Evolutionary conservation across 2,329 filamentous ascomycete species (phyloP).

Genomic region (Epichloe gansuensis): DNA sequence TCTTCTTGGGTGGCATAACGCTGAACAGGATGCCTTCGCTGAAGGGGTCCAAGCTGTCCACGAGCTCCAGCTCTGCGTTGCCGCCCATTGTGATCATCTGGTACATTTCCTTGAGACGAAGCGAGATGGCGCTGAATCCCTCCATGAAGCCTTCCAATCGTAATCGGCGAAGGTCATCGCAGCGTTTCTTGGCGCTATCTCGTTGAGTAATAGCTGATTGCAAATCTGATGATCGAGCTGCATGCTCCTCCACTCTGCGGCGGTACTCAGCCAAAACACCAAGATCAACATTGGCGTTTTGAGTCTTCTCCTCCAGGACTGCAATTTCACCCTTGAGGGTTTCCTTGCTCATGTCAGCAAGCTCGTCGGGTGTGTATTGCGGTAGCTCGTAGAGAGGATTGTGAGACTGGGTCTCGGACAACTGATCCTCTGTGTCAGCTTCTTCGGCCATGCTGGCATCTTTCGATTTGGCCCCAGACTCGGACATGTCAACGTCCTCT

Average conservation of each 20-base stretch:
- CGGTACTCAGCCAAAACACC: conserved; percentile 82
- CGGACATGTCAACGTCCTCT: conserved; percentile 22
- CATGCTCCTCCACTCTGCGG: conserved; percentile 71
- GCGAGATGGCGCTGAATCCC: conserved; percentile 85
- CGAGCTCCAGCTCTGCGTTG: conserved; percentile 92
- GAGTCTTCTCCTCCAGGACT: conserved; percentile 54
- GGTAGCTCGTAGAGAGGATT: conserved; percentile 50
- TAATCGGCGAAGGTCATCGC: conserved; percentile 80
- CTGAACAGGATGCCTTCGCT: conserved; percentile 93
- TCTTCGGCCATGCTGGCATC: conserved; percentile 12
- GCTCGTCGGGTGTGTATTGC: conserved; percentile 60
- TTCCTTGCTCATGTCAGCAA: conserved; percentile 52
- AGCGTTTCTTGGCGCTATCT: conserved; percentile 80
- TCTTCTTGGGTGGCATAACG: conserved; percentile 99
- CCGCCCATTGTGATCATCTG: conserved; percentile 99
- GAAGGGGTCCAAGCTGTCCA: conserved; percentile 92
- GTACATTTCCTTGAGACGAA: conserved; percentile 98
- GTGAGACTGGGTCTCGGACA: conserved; percentile 15
- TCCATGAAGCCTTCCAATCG: conserved; percentile 97
- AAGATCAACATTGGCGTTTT: conserved; percentile 78
- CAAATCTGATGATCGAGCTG: conserved; percentile 70
- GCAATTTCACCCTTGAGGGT: conserved; percentile 49
- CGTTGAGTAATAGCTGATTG: conserved; percentile 63
- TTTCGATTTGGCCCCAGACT: conserved; percentile 18
- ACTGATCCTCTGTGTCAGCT: conserved; percentile 12